phyloP scores from a whole-genome alignment of 345 rosid species.

The Sapria himalayana region DNA sequence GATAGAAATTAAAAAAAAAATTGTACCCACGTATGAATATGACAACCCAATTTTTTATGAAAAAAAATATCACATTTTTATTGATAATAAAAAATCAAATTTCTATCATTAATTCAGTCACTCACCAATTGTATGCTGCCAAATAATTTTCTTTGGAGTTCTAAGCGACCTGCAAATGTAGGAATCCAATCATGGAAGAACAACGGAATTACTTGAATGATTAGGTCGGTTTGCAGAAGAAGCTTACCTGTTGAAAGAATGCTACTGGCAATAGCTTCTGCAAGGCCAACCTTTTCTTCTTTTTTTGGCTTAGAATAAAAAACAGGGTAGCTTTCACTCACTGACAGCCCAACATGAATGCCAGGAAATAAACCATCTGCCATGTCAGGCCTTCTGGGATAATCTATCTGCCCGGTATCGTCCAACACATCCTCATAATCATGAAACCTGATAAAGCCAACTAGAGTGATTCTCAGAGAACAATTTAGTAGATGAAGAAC shows the following conservation, averaged over 20 bases:
- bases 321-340: constrained; percentile 67
- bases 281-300: constrained; percentile 92
- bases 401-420: constrained; percentile 72
- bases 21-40: background rate
- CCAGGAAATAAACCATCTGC: constrained; percentile 33
- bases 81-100: too few relatives aligned
- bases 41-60: constrained; percentile 1
- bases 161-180: constrained; percentile 53
- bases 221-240: too few relatives aligned
- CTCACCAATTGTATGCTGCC: constrained; percentile 76
- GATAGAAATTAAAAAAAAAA: too few relatives aligned
- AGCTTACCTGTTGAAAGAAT: constrained; percentile 68
- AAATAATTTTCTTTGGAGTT: constrained; percentile 71
- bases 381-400: constrained; percentile 41
- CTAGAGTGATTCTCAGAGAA: too few relatives aligned
- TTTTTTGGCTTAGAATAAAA: constrained; percentile 50
- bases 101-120: constrained; percentile 5
- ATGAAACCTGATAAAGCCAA: constrained; percentile 33
- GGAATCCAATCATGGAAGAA: too few relatives aligned
- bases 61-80: constrained; percentile 1
- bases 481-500: too few relatives aligned
- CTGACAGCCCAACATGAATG: constrained; percentile 30
- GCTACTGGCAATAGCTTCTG: constrained; percentile 76
- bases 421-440: constrained; percentile 87
- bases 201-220: too few relatives aligned